phyloP scores from a whole-genome alignment of 306 rosid genomes.

The Ammopiptanthus mongolicus region DNA sequence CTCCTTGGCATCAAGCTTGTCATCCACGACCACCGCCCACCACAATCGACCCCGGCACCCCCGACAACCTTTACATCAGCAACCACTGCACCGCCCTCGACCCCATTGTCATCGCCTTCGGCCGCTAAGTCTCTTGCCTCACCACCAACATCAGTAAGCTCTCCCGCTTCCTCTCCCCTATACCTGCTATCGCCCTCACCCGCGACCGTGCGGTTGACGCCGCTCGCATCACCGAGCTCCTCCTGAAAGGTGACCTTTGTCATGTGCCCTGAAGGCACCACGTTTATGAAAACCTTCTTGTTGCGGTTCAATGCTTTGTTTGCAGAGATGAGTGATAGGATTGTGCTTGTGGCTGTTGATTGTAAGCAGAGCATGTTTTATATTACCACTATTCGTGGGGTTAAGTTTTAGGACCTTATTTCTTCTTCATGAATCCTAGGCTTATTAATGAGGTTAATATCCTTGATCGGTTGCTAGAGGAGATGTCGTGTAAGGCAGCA shows the following conservation, averaged over 20 bases:
- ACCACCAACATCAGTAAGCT: conserved; percentile 85
- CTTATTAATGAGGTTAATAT: conserved; percentile 66
- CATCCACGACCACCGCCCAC: conserved; percentile 80
- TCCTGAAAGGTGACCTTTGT: conserved; percentile 86
- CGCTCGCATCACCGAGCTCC: conserved; percentile 58
- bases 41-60: conserved; percentile 71
- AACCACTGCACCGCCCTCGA: conserved; percentile 91
- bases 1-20: conserved; percentile 77
- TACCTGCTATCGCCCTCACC: conserved; percentile 81
- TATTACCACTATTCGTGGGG: conserved; percentile 86
- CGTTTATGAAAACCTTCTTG: conserved; percentile 75
- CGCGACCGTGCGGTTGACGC: conserved; percentile 95
- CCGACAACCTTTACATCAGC: conserved; percentile 95
- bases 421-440: conserved; percentile 97
- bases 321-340: conserved; percentile 89
- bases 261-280: conserved; percentile 94
- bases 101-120: conserved; percentile 87
- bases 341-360: conserved; percentile 87
- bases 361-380: conserved; percentile 82
- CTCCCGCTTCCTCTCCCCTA: conserved; percentile 87
- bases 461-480: conserved; percentile 67
- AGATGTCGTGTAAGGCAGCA: conserved; percentile 66
- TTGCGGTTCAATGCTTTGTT: conserved; percentile 86
- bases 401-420: conserved; percentile 95
- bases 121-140: conserved; percentile 87